Evolutionary conservation across 2,329 filamentous ascomycete genomes (phyloP).

Genomic region (Didymella pomorum): DNA sequence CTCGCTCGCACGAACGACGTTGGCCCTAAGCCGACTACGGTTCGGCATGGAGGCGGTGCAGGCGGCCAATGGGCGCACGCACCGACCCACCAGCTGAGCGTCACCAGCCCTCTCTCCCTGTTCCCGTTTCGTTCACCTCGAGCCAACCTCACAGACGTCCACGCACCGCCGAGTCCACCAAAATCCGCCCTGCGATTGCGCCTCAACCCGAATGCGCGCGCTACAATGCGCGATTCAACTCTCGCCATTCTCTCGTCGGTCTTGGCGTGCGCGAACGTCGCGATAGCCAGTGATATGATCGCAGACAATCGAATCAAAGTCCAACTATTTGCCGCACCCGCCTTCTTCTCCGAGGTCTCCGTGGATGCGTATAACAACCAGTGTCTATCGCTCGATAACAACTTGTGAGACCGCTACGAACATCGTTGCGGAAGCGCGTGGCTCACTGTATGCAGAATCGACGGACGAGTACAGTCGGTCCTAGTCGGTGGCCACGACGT

Average conservation of each 20-base stretch:
- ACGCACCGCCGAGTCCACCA: slow-evolving; percentile 12
- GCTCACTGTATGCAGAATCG: slow-evolving; percentile 36
- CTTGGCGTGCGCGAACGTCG: slow-evolving; percentile 13
- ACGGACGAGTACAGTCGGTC: slow-evolving; percentile 43
- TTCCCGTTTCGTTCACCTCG: slow-evolving; percentile 9
- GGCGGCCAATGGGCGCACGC: slow-evolving; percentile 16
- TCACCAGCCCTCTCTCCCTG: slow-evolving; percentile 12
- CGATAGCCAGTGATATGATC: slow-evolving; percentile 31
- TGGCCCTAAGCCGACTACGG: slow-evolving; percentile 14
- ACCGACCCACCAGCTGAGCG: slow-evolving; percentile 19
- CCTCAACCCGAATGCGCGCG: slow-evolving; percentile 20
- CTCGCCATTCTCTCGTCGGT: slow-evolving; percentile 7
- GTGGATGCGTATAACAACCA: slow-evolving; percentile 42
- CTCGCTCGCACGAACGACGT: slow-evolving; percentile 13
- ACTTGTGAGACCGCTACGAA: slow-evolving; percentile 32
- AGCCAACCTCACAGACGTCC: slow-evolving; percentile 13
- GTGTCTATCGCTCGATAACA: slow-evolving; percentile 45
- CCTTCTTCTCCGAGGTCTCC: slow-evolving; percentile 44
- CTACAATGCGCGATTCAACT: slow-evolving; percentile 19
- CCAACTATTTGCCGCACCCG: slow-evolving; percentile 44
- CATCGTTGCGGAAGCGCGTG: neutral
- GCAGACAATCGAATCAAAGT: slow-evolving; percentile 42
- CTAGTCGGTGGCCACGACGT: slow-evolving; percentile 45
- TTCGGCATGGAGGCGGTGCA: slow-evolving; percentile 18
- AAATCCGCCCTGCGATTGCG: slow-evolving; percentile 15